A percentile compares a stretch with the other conserved stretches of the same genome.
phyloP scores from a whole-genome alignment of 495 filamentous ascomycete species.

The Pseudomonodictys pantanalensis region DNA sequence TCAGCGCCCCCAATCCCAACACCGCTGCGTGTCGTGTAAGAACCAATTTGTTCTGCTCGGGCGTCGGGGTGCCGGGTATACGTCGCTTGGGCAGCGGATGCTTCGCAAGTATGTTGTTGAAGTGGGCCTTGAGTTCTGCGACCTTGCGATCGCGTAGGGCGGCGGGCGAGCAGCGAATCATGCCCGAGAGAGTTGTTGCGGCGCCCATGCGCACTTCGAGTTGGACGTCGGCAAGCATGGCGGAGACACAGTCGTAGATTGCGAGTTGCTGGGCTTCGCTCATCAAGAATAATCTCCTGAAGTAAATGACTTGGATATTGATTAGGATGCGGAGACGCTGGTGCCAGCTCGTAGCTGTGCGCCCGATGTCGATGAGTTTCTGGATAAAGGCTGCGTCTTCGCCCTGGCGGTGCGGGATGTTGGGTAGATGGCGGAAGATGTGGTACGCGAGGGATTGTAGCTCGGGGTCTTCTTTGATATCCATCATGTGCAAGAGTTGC shows the following conservation, averaged over 20 bases:
- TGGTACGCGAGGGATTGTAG: conserved; percentile 93
- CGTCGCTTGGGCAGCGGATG: conserved; percentile 80
- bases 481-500: conserved; percentile 98
- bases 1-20: conserved; percentile 81
- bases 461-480: conserved; percentile 97
- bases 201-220: conserved; percentile 94
- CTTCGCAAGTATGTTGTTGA: conserved; percentile 68
- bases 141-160: conserved; percentile 74
- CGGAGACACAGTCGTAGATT: conserved; percentile 84
- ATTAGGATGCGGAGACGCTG: conserved; percentile 95
- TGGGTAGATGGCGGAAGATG: conserved; percentile 94
- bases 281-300: conserved; percentile 93
- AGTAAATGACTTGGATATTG: conserved; percentile 99
- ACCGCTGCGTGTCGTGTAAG: conserved; percentile 87
- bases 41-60: conserved; percentile 76
- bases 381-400: conserved; percentile 80
- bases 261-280: conserved; percentile 68
- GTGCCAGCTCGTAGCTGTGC: conserved; percentile 86
- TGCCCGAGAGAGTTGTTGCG: conserved; percentile 85
- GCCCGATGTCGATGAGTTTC: conserved; percentile 84
- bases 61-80: conserved; percentile 64
- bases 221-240: conserved; percentile 89
- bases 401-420: conserved; percentile 86
- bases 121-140: conserved; percentile 68
- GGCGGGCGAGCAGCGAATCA: conserved; percentile 96